phyloP scores from a whole-genome alignment of 371 early-diverging fungal species.

The Circinella umbellata region DNA sequence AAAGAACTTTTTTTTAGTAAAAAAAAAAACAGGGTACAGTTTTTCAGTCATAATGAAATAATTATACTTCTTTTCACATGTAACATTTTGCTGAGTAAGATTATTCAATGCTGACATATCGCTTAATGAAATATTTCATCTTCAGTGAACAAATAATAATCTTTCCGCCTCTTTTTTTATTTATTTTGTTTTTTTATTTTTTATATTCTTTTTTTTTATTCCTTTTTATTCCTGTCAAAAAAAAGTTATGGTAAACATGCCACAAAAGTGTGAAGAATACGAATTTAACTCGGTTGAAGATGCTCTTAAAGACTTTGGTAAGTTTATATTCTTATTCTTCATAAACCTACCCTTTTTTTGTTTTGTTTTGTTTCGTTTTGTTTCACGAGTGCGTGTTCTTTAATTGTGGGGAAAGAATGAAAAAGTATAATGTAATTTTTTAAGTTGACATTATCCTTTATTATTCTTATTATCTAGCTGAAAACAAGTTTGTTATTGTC shows the following conservation, averaged over 20 bases:
- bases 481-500: conserved; percentile 83
- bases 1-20: no score
- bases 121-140: neutral
- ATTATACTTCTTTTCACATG: neutral
- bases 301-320: conserved; percentile 37
- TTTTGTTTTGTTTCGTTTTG: neutral
- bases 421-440: neutral
- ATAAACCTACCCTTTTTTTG: no score
- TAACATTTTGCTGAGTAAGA: neutral
- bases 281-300: conserved; percentile 41
- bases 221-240: neutral
- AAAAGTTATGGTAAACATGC: conserved; percentile 17
- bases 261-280: conserved; percentile 14
- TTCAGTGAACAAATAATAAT: conserved; percentile 1
- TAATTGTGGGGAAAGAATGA: neutral
- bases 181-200: neutral
- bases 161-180: neutral
- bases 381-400: neutral
- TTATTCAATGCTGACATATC: conserved; percentile 7
- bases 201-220: neutral
- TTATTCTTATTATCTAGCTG: conserved; percentile 37
- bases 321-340: conserved; percentile 6
- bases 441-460: conserved; percentile 2
- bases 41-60: no score
- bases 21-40: no score